Evolutionary conservation across 192 early-diverging fungal species (phyloP).

Genomic region (Cladochytrium replicatum): DNA sequence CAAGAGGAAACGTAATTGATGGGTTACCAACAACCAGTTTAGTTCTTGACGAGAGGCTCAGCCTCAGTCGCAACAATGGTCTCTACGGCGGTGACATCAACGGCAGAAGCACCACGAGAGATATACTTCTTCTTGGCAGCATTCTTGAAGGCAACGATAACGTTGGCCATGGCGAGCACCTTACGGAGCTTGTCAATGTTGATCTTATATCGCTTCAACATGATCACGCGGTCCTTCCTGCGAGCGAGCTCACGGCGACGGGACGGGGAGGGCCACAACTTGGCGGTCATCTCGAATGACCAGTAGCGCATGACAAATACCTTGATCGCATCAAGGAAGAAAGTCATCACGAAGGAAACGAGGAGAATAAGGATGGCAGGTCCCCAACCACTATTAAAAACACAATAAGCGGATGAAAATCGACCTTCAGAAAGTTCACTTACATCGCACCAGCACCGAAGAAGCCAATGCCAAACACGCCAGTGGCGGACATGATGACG

Average conservation of each 20-base stretch:
- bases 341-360: conserved; percentile 68
- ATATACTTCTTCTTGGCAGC: neutral
- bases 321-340: conserved; percentile 82
- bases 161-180: conserved; percentile 19
- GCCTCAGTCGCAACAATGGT: no score
- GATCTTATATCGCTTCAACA: conserved; percentile 2
- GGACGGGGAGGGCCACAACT: conserved; percentile 57
- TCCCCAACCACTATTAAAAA: conserved; percentile 59
- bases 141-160: conserved; percentile 13
- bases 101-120: neutral
- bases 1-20: no score
- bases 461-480: conserved; percentile 12
- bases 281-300: conserved; percentile 81
- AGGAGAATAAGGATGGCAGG: conserved; percentile 66
- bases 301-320: conserved; percentile 68
- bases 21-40: no score
- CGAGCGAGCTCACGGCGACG: conserved; percentile 47
- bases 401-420: no score
- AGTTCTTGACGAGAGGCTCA: no score
- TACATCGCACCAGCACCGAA: conserved; percentile 22
- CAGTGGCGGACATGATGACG: conserved; percentile 78
- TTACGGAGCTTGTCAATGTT: conserved; percentile 22
- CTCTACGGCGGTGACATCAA: no score
- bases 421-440: neutral
- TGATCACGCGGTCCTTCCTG: conserved; percentile 6